A percentile compares a stretch with the other conserved stretches of the same genome.
phyloP scores from a whole-genome alignment of 768 basidiomycete species.

The Psilocybe sp. region DNA sequence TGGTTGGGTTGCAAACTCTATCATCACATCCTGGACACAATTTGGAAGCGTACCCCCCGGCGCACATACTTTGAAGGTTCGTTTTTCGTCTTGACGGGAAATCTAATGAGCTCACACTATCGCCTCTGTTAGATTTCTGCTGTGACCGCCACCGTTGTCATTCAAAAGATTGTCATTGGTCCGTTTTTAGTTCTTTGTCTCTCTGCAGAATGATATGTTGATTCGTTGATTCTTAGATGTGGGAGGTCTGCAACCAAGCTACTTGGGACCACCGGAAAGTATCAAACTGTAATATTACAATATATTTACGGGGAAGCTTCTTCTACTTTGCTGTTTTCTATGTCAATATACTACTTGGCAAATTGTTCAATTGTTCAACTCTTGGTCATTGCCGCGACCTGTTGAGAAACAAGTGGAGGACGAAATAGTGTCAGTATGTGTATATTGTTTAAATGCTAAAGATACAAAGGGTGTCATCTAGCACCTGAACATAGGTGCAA shows the following conservation, averaged over 20 bases:
- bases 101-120: not conserved
- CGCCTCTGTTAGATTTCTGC: slow-evolving; percentile 38
- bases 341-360: too few relatives aligned
- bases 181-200: slow-evolving; percentile 7
- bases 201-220: not conserved
- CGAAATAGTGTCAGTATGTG: too few relatives aligned
- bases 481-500: too few relatives aligned
- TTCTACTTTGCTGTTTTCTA: too few relatives aligned
- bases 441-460: too few relatives aligned
- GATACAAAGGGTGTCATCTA: too few relatives aligned
- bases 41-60: slow-evolving; percentile 44
- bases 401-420: too few relatives aligned
- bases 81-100: not conserved
- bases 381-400: too few relatives aligned
- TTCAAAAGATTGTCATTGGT: slow-evolving; percentile 65
- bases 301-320: too few relatives aligned
- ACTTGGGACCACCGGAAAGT: slow-evolving; percentile 66
- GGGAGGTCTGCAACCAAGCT: slow-evolving; percentile 52
- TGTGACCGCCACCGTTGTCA: slow-evolving; percentile 57
- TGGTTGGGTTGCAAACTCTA: slow-evolving; percentile 48
- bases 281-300: slow-evolving; percentile 17
- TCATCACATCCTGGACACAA: slow-evolving; percentile 37
- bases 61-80: slow-evolving; percentile 57
- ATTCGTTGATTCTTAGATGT: slow-evolving; percentile 36
- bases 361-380: too few relatives aligned